Percentiles rank a stretch among this genome's conserved stretches.
Conservation (phyloP, 1,284 basidiomycete species). For the Puccinia triticina region DNA sequence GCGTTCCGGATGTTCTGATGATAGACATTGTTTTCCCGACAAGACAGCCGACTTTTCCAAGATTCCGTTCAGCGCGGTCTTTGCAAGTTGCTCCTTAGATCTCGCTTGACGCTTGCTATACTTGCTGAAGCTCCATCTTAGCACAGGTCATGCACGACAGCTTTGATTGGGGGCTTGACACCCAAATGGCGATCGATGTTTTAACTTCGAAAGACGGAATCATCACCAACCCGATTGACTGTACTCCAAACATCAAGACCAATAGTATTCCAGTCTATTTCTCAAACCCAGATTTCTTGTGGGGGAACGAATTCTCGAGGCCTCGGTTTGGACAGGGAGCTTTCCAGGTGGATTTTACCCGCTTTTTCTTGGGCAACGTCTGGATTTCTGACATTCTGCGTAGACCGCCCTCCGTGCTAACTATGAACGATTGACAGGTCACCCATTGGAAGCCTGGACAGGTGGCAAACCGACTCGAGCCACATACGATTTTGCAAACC, state of each 20-base stretch:
- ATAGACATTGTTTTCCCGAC: background rate
- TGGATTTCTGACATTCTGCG: background rate
- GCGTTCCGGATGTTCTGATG: background rate
- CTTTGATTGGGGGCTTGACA: constrained; percentile 49
- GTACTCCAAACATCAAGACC: background rate
- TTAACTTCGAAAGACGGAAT: constrained; percentile 42
- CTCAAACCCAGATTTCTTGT: constrained; percentile 46
- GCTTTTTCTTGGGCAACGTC: background rate
- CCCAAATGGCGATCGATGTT: constrained; percentile 36
- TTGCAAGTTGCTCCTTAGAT: constrained; percentile 23
- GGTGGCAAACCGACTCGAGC: constrained; percentile 39
- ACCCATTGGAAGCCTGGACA: constrained; percentile 33
- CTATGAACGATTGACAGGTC: constrained; percentile 35
- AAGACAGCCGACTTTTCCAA: constrained; percentile 47
- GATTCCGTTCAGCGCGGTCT: constrained; percentile 37
- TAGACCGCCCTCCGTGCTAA: constrained; percentile 42
- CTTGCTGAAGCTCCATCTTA: background rate
- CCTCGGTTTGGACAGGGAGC: constrained; percentile 49
- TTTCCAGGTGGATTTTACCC: constrained; percentile 31
- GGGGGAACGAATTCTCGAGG: constrained; percentile 41
- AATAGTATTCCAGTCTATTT: constrained; percentile 37
- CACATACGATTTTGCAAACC: constrained; percentile 39
- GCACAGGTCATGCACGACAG: constrained; percentile 48
- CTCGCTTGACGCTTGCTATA: background rate
- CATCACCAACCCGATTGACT: constrained; percentile 20